These are phyloP conservation scores for Candida silvicultrix DNA, from an alignment of 805 yeast genomes.

Conservation along the genomic window DNA sequence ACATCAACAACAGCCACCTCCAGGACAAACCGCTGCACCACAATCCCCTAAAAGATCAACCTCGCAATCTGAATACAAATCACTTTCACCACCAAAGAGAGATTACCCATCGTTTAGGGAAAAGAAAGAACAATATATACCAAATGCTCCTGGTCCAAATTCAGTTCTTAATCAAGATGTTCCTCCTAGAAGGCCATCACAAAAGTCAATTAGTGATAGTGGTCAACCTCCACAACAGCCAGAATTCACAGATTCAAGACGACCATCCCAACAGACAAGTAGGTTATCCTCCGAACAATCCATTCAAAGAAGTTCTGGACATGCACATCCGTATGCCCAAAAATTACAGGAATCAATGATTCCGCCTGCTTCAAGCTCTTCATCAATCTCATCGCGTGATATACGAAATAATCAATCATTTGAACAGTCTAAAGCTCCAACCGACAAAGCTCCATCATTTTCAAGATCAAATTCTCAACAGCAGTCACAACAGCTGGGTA, in stretches of 20 bases:
- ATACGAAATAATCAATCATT: background rate
- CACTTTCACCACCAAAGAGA: conserved; percentile 4
- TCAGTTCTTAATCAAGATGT: background rate
- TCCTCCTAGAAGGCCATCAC: background rate
- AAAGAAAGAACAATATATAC: background rate
- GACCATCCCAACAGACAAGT: background rate
- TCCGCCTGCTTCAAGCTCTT: background rate
- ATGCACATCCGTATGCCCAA: background rate
- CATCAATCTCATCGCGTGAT: background rate
- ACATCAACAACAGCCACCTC: background rate
- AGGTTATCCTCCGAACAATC: too few species aligned
- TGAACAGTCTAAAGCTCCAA: background rate
- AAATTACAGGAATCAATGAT: background rate
- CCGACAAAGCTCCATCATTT: background rate
- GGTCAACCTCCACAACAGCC: background rate
- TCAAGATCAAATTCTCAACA: background rate
- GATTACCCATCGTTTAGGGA: background rate
- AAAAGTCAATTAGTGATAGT: background rate
- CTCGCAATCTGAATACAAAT: background rate
- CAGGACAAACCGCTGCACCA: background rate
- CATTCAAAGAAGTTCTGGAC: background rate
- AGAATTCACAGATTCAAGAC: background rate
- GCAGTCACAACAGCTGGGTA: background rate
- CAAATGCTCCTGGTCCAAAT: background rate
- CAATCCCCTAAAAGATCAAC: background rate